Evolutionary conservation across 1,284 basidiomycete genomes (phyloP), one percentile per base, ranked within the genome.

Genomic region (Trichosporon sp.): DNA sequence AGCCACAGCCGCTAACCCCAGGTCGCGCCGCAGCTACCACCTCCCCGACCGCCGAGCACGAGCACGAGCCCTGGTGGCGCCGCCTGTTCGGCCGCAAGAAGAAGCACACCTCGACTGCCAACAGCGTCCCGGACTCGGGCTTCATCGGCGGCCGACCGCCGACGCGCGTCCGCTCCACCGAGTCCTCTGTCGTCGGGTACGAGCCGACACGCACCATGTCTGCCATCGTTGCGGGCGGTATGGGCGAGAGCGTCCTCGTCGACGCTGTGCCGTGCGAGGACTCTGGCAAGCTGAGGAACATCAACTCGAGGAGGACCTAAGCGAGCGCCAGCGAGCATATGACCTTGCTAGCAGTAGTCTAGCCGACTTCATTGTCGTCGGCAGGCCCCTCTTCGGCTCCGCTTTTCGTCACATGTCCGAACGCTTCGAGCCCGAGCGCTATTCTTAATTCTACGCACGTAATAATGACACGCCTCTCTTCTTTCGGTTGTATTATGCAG

Each of bases 211-310:
- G 49, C 49, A 54, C 49, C 25, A 54, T 54, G 49, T 29, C 25
- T 27, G 9, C 49, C 49, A 54, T 54, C 49, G 49, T 54, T 10
- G 49, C 49, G 5, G 49, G 49, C 49, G 49, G 49, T 16, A 54
- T 54, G 49, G 49, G 49, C 49, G 83, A 98, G 91, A 62, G 93
- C 89, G 67, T 85, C 84, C 80, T 99, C 95, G 1, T 91, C 86
- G 76, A 94, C 92, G 66, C 88, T 87, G 29, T 88, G 87, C 21
- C 88, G 87, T 65, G 16, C 49, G 49, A 31, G 27, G 25, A 54
- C 25, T 29, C 25, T 1, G 49, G 49, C 14, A 54, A 54, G 49
- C 49, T 54, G 19, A 27, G 49, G 16, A 54, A 54, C 49, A 54
- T 54, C 29, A 29, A 54, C 25, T 54, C 49, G 8, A 11, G 49